A percentile compares a stretch with the other conserved stretches of the same genome.
Evolutionary conservation across 805 yeast species (phyloP).

Genomic region (Yarrowia deformans): DNA sequence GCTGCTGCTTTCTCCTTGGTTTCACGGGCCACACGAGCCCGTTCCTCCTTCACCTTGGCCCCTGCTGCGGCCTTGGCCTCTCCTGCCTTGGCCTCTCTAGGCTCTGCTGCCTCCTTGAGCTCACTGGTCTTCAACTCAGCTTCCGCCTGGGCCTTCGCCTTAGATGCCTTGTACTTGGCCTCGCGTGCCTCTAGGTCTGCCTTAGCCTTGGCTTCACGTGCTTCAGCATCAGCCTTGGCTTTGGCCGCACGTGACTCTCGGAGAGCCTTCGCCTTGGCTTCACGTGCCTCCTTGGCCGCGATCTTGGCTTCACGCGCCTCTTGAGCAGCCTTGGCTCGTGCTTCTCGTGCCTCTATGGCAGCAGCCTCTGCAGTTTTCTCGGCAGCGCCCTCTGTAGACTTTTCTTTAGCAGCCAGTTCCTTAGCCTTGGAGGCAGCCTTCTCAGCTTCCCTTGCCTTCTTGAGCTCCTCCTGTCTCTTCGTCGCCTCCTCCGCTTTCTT

Average conservation of each 20-base stretch:
- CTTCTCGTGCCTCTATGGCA: not conserved
- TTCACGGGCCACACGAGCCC: not conserved
- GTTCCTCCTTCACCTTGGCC: not conserved
- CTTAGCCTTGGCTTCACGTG: slow-evolving; percentile 3
- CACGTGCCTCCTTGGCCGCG: not conserved
- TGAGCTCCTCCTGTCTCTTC: not conserved
- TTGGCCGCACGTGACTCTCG: not conserved
- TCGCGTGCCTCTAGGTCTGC: not conserved
- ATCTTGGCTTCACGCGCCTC: slow-evolving; percentile 6
- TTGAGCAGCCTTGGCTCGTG: not conserved
- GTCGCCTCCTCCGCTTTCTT: not conserved
- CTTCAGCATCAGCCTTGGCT: slow-evolving; percentile 2
- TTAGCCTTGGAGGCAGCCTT: too few species aligned
- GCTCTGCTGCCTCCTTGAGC: not conserved
- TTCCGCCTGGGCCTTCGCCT: not conserved
- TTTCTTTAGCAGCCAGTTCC: too few species aligned
- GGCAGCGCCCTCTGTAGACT: too few species aligned
- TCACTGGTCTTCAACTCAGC: not conserved
- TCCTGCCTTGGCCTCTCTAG: not conserved
- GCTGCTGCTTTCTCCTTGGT: not conserved
- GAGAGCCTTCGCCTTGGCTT: not conserved
- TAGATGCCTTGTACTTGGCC: not conserved
- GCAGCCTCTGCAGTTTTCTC: not conserved
- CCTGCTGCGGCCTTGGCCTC: not conserved
- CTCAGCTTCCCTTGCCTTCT: not conserved